Evolutionary conservation across 805 yeast species (phyloP).

Genomic region (Ogataea dorogensis): DNA sequence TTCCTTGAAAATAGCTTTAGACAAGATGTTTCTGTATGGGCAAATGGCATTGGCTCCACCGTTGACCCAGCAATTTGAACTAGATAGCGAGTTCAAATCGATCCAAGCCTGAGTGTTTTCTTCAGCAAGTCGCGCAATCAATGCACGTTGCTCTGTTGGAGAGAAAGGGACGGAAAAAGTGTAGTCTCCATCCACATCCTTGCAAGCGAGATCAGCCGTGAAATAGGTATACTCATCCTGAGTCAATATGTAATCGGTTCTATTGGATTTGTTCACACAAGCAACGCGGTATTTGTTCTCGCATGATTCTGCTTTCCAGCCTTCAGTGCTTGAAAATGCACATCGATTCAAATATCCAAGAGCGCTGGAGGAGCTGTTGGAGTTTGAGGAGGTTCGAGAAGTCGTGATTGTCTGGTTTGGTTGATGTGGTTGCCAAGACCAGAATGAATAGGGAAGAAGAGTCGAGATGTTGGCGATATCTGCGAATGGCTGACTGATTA

Average conservation of each 20-base stretch:
- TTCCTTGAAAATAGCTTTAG: slow-evolving; percentile 54
- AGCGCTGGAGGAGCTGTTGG: slow-evolving; percentile 2
- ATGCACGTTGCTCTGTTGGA: slow-evolving; percentile 43
- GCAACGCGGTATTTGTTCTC: slow-evolving; percentile 49
- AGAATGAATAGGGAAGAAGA: slow-evolving; percentile 40
- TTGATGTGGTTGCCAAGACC: slow-evolving; percentile 75
- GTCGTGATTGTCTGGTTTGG: slow-evolving; percentile 39
- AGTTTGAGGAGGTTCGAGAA: slow-evolving; percentile 5
- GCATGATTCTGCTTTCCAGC: slow-evolving; percentile 73
- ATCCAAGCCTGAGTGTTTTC: slow-evolving; percentile 60
- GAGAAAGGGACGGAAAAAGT: slow-evolving; percentile 48
- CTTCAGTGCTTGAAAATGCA: slow-evolving; percentile 41
- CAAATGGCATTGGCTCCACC: slow-evolving; percentile 80
- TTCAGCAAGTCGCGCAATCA: slow-evolving; percentile 23
- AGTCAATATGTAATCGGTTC: slow-evolving; percentile 45
- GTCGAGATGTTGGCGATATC: slow-evolving; percentile 30
- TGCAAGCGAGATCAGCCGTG: slow-evolving; percentile 34
- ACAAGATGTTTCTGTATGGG: slow-evolving; percentile 64
- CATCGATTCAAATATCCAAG: slow-evolving; percentile 37
- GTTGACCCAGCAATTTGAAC: slow-evolving; percentile 75
- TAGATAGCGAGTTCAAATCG: slow-evolving; percentile 74
- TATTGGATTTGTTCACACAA: slow-evolving; percentile 47
- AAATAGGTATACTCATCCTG: slow-evolving; percentile 42
- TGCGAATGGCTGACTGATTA: slow-evolving; percentile 43
- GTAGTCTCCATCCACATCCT: slow-evolving; percentile 26